Conservation (phyloP, 768 basidiomycete genomes). For the Amanita subjunquillea region DNA sequence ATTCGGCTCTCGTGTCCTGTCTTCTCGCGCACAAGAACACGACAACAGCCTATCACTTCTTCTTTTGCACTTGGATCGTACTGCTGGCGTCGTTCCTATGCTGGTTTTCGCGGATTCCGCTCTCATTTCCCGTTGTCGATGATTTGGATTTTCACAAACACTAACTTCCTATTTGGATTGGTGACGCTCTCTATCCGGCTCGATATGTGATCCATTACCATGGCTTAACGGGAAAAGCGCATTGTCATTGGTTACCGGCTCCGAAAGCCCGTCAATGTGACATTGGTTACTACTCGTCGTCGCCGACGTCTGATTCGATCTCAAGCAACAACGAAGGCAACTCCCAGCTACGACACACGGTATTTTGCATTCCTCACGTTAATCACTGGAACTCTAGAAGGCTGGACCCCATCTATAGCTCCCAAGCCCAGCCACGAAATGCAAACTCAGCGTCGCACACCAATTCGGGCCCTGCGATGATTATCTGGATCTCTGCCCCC, state of each 20-base stretch:
- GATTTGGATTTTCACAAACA: not conserved
- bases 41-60: too few relatives aligned
- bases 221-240: not conserved
- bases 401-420: not conserved
- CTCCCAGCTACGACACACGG: not conserved
- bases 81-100: not conserved
- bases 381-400: not conserved
- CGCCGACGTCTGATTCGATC: not conserved
- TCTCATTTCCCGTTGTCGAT: too few relatives aligned
- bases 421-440: not conserved
- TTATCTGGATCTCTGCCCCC: not conserved
- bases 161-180: constrained; percentile 5
- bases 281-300: not conserved
- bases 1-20: not conserved
- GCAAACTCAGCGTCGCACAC: not conserved
- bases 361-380: not conserved
- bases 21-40: too few relatives aligned
- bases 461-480: not conserved
- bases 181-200: not conserved
- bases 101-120: not conserved
- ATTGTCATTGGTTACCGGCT: constrained; percentile 1
- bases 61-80: not conserved
- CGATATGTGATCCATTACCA: not conserved
- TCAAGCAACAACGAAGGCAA: not conserved
- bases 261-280: not conserved